Base-by-base conservation (phyloP, 2,329 filamentous ascomycete genomes). In the Pseudocercospora ulei region DNA sequence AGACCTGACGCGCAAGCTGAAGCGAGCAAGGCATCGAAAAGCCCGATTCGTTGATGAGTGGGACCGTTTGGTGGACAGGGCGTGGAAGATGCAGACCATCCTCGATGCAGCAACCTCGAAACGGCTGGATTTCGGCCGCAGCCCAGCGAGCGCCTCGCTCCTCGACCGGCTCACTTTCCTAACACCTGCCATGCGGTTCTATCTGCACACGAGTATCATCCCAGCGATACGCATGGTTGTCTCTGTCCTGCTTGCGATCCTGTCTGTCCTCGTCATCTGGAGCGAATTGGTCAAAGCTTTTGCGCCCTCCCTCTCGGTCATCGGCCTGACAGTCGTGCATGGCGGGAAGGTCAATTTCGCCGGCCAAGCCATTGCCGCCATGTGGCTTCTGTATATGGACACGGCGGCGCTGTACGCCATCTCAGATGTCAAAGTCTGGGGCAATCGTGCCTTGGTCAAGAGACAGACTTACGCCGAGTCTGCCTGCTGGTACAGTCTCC, bases 331-430 rank as follows among this genome's bases (percentile, higher is more conserved):
- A 3, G 78, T 86, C 2, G 71, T 85, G n/a, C 80, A 84, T 52
- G 75, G 76, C 40, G 80, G 79, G 16, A 77, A 82, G 40, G 78
- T 96, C 45, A 84, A 84, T 11, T 86, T 96, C 51, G 80, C 79
- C 2, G 85, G 86, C 3, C 90, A 98, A 59, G 61, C 86, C 28
- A 80, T 88, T 33, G 82, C 88, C 0, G 79, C 85, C 2, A 67
- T 76, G 8, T 98, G 90, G 90, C 79, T 98, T 44, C 70, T 87
- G 41, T 98, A 98, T 67, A 98, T 98, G 90, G 93, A 83, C 60
- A 71, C 82, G 8, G 86, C 86, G 30, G 85, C 90, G 3, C 73
- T 96, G 35, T 82, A 77, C 41, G 87, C 86, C 5, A 79, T 98
- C 56, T 85, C 80, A 8, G 85, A 94, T 57, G 84, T 94, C 53